phyloP scores from a whole-genome alignment of 257 asterid genomes.

The Penstemon barbatus region DNA sequence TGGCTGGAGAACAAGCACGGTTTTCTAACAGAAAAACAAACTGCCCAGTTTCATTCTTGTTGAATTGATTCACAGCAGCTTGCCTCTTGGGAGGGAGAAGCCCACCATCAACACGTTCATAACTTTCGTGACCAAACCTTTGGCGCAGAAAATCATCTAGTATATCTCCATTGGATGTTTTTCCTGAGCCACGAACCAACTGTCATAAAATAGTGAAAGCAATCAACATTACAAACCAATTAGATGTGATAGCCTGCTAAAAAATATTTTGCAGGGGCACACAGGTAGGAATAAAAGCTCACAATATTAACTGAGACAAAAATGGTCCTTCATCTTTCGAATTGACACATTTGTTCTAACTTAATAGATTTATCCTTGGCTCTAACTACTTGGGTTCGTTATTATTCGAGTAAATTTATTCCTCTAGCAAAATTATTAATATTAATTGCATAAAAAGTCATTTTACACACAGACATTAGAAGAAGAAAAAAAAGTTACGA shows the following conservation, averaged over 20 bases:
- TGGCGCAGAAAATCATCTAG: constrained; percentile 68
- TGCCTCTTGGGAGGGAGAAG: constrained; percentile 50
- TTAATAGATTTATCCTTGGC: no score
- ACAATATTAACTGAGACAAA: no score
- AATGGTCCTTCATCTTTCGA: no score
- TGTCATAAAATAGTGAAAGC: constrained; percentile 35
- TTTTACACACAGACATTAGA: no score
- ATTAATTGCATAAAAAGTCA: no score
- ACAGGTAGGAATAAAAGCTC: constrained; percentile 6
- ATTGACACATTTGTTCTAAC: no score
- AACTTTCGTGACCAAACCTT: constrained; percentile 63
- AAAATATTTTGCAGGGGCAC: constrained; percentile 7
- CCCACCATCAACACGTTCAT: constrained; percentile 63
- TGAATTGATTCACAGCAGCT: constrained; percentile 71
- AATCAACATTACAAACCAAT: constrained; percentile 23
- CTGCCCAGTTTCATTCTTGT: constrained; percentile 55
- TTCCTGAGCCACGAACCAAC: constrained; percentile 47
- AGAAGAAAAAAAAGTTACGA: no score
- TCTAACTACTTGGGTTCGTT: no score
- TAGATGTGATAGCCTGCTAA: constrained; percentile 7
- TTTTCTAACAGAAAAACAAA: constrained; percentile 81
- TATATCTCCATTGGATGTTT: constrained; percentile 54
- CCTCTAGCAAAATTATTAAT: no score
- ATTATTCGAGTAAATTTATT: no score
- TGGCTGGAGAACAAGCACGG: constrained; percentile 67